Evolutionary conservation across 208 protist species (phyloP), one percentile per base, ranked within the genome.

Genomic region (Vickermania spadyakhi): DNA sequence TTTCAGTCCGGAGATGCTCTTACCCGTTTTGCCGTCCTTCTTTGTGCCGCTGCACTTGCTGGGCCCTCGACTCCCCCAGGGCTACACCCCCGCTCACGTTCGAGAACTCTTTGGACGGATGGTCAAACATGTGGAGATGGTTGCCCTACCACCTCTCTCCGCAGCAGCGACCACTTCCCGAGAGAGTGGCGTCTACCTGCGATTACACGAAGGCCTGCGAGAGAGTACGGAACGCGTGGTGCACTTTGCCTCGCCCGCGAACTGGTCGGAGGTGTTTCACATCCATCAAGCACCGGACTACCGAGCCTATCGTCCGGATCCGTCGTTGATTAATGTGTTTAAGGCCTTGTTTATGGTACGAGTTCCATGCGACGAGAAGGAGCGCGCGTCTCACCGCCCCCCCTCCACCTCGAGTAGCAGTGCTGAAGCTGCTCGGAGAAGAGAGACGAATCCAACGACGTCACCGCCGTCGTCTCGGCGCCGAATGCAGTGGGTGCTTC

Each of bases 41-140:
- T 87, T 87, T 52, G 70, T 87, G 28, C 80, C 80, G 11, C 54
- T 87, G 60, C 60, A 63, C 3, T 59, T 55, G 30, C 50, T 87
- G n/a, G 58, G 81, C 28, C 23, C 28, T 28, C 59, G 55, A 57
- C 70, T 87, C 31, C 80, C 76, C 22, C 28, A 52, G 1, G 80
- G 80, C 5, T 87, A 87, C 64, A 87, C 76, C 1, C 52, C 29
- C 0, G 73, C 51, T 4, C 80, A 84, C 61, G 57, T 87, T 5
- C 66, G 68, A 21, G 11, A 60, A 25, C 28, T 77, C 21, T 82
- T 86, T 57, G 55, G 13, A 13, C 25, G 57, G 14, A 65, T 52
- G 31, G 82, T 70, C 5, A 63, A 60, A 7, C 31, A 57, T 14
- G 28, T 79, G 13, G 68, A 79, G 41, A 55, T 79, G 29, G 73